Percentiles rank a stretch among this genome's conserved stretches.
phyloP scores from a whole-genome alignment of 1,139 yeast species.

The Pichia cactophila region DNA sequence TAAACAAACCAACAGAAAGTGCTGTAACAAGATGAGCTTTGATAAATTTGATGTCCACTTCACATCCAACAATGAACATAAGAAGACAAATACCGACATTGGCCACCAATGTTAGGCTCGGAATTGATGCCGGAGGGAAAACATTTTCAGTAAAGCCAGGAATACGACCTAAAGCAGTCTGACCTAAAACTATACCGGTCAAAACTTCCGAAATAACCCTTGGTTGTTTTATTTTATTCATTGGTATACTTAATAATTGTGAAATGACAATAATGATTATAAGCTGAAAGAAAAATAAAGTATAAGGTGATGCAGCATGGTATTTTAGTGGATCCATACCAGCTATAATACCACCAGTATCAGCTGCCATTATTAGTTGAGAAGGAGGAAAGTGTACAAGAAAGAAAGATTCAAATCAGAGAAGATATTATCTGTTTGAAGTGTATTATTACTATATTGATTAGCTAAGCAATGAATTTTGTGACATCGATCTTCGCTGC shows the following conservation, averaged over 20 bases:
- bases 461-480: too few species aligned
- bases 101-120: constrained; percentile 59
- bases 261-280: constrained; percentile 47
- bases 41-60: constrained; percentile 62
- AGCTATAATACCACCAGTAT: constrained; percentile 47
- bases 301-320: constrained; percentile 47
- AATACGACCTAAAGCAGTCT: constrained; percentile 60
- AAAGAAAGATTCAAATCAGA: too few species aligned
- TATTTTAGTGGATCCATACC: constrained; percentile 64
- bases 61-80: constrained; percentile 69
- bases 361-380: constrained; percentile 6
- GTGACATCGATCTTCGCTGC: too few species aligned
- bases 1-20: constrained; percentile 55
- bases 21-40: constrained; percentile 55
- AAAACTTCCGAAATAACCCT: constrained; percentile 73
- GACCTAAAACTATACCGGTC: constrained; percentile 66
- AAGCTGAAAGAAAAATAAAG: constrained; percentile 55
- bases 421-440: too few species aligned
- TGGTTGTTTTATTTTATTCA: constrained; percentile 59
- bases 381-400: too few species aligned
- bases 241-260: constrained; percentile 50
- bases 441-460: too few species aligned
- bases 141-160: constrained; percentile 58
- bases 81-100: constrained; percentile 67
- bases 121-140: constrained; percentile 55